Conservation (phyloP, 2,329 filamentous ascomycete genomes). For the Colletotrichum truncatum region DNA sequence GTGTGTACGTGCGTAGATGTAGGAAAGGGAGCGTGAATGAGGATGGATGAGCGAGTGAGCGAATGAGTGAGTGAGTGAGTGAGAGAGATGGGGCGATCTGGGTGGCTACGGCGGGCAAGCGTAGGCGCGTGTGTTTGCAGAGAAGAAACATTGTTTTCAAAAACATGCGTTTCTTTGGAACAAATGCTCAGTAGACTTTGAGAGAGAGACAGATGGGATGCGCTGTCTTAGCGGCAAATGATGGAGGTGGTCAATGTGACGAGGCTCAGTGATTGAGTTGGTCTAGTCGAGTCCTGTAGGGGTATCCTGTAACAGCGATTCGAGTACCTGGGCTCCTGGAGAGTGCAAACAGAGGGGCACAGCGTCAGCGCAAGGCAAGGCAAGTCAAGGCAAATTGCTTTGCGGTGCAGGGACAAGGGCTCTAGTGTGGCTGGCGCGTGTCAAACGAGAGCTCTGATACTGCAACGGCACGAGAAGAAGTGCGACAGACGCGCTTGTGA, state of each 20-base stretch:
- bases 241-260: neutral
- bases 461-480: slow-evolving; percentile 18
- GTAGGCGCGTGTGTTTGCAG: slow-evolving; percentile 27
- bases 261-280: neutral
- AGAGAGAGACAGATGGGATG: slow-evolving; percentile 2
- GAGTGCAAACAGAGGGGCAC: neutral
- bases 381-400: neutral
- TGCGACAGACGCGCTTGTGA: slow-evolving; percentile 21
- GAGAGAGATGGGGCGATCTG: neutral
- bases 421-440: slow-evolving; percentile 15
- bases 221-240: neutral
- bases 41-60: neutral
- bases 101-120: neutral
- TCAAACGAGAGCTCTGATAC: slow-evolving; percentile 22
- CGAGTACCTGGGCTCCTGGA: too few species aligned
- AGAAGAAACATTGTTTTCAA: slow-evolving; percentile 29
- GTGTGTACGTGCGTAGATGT: slow-evolving; percentile 14
- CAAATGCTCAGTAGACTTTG: slow-evolving; percentile 6
- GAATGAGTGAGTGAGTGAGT: neutral
- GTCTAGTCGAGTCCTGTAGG: neutral
- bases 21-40: neutral
- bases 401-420: slow-evolving; percentile 17
- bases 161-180: slow-evolving; percentile 25
- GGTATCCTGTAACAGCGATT: neutral
- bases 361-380: neutral